Base-by-base conservation (phyloP, 1,284 basidiomycete species). In the Tilletia setariae region DNA sequence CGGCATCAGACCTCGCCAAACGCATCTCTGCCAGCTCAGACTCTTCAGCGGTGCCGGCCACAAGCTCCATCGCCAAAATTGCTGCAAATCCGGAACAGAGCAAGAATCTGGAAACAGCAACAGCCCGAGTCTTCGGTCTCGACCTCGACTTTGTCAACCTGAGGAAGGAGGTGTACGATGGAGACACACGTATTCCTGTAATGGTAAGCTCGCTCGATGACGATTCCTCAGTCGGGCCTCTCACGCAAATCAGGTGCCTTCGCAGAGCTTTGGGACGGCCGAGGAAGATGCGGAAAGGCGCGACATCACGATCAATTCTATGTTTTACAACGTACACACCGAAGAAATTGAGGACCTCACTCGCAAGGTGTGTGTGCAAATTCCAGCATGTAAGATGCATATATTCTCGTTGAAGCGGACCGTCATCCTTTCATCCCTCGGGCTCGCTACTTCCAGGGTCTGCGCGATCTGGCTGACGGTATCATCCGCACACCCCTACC, bases 31-130 rank as follows among this genome's bases (percentile, higher is more conserved):
- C 35, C 23, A n/a, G 32, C 30, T 21, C 64, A 25, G 13, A 1
- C 23, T 28, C 53, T n/a, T 42, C 44, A 15, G 13, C 42, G 44
- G 47, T 23, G 28, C 35, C 35, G 11, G 13, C 40, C 11, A 15
- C 13, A 19, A 74, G 79, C 32, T 76, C 78, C 44, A 85, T 87
- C 15, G 86, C 90, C 25, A 92, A 90, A 79, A 94, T 99, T 69
- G 92, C 91, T 66, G 90, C 90, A 71, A 98, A 98, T 78, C 95
- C 96, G 0, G 93, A 95, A 62, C 96, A 98, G 84, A 95, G 92
- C 67, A 99, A 99, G 83, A 96, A 98, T 84, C 87, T 99, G 43
- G 95, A 98, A 84, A 98, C 96, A 0, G 95, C 94, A 0, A 91
- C 90, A n/a, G 91, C 93, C 40, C 88, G 87, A 40, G 85, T 98